A percentile compares a stretch with the other conserved stretches of the same genome.
Evolutionary conservation across 345 rosid species (phyloP).

Genomic region (Lenwebbia sp.): DNA sequence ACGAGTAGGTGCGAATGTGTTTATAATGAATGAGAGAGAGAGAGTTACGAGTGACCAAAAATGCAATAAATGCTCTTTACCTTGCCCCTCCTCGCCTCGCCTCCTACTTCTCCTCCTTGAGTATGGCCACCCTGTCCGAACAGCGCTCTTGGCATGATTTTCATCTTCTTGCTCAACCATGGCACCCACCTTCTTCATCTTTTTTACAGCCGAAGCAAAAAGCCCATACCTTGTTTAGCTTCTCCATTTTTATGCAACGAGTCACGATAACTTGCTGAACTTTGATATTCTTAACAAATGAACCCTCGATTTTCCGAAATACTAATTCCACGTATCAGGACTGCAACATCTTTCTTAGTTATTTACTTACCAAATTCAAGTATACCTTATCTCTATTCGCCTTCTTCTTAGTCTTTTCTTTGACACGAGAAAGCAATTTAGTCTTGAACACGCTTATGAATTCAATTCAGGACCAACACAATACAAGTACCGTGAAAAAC

Average conservation of each 20-base stretch:
- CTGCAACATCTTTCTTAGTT: not conserved
- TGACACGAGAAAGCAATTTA: no score
- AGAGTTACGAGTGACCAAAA: conserved; percentile 8
- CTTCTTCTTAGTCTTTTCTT: no score
- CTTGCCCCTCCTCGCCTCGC: not conserved
- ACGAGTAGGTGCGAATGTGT: not conserved
- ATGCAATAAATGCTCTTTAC: conserved; percentile 24
- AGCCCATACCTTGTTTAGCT: not conserved
- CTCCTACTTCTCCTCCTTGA: not conserved
- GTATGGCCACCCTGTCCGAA: not conserved
- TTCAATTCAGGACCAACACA: not conserved
- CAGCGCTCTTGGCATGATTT: not conserved
- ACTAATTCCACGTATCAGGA: no score
- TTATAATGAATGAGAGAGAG: not conserved
- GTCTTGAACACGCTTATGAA: not conserved
- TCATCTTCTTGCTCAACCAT: not conserved
- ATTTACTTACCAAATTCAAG: not conserved
- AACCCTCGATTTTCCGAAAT: no score
- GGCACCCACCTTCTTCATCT: not conserved
- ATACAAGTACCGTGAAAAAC: not conserved
- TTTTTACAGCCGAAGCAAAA: not conserved
- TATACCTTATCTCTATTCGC: no score
- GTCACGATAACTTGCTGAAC: not conserved
- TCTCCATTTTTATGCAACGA: not conserved
- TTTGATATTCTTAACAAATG: not conserved